Evolutionary conservation across 352 stramenopile genomes (phyloP), one percentile per base, ranked within the genome.

Genomic region (Phytophthora quininea): DNA sequence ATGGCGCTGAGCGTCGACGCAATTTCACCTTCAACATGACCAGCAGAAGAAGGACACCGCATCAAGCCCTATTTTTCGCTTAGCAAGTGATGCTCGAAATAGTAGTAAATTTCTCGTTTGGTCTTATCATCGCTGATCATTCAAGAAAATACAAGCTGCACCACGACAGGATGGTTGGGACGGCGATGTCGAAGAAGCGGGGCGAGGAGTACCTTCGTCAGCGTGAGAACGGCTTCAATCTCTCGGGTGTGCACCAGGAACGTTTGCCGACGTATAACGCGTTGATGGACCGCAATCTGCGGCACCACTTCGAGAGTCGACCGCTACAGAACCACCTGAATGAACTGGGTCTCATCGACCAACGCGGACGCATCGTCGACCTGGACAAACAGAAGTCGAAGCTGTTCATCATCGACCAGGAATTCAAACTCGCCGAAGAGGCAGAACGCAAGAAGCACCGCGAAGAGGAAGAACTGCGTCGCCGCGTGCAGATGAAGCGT

Each of bases 381-480:
- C 64, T 96, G 9, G 88, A 95, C 30, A 92, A 93, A 60, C 87
- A 97, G 47, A 96, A 95, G 67, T 77, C 81, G 7, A 97, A 97
- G 64, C 74, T 97, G 19, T 85, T 88, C 47, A 97, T 98, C 46
- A 96, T 97, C 54, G 90, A 97, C 73, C 90, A 97, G 67, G 91
- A 97, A 62, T 97, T 98, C 69, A 91, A 90, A 52, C 67, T 91
- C 42, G 92, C 91, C 0, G 91, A 98, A 67, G 83, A 90, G 38
- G 76, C 75, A 5, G 89, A 97, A 58, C 66, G 79, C 12, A 77
- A 78, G 45, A 80, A 84, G 15, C 75, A 91, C 46, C 84, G 80
- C 24, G 92, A 98, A 57, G 92, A 97, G 54, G 79, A 95, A 24
- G 88, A 97, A 55, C 86, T 97, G 55, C 85, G 88, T 31, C 84